These are phyloP conservation scores for Lachnum nothofagi DNA, from an alignment of 2,329 filamentous ascomycete species.

Conservation along the genomic window DNA sequence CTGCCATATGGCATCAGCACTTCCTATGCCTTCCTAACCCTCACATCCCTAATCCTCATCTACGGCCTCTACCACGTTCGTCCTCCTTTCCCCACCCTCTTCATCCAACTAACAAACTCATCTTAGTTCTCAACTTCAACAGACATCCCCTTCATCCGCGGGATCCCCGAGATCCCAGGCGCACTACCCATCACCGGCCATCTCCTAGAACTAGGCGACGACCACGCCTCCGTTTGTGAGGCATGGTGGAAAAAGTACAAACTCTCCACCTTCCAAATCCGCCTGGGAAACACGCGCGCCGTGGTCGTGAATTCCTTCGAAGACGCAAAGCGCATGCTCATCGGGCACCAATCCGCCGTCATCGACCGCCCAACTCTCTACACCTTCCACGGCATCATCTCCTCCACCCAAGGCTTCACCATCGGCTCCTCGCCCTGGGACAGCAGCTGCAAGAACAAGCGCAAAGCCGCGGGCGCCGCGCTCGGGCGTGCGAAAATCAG, in stretches of 20 bases:
- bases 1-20: no score
- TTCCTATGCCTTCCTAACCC: no score
- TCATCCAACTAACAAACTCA: no score
- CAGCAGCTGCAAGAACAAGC: slow-evolving; percentile 48
- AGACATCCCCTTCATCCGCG: slow-evolving; percentile 45
- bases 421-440: slow-evolving; percentile 52
- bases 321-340: slow-evolving; percentile 46
- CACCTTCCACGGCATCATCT: slow-evolving; percentile 50
- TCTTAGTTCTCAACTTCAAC: slow-evolving; percentile 33
- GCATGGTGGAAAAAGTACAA: slow-evolving; percentile 45
- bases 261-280: slow-evolving; percentile 47
- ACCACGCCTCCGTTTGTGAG: slow-evolving; percentile 49
- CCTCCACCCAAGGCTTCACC: slow-evolving; percentile 48
- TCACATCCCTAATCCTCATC: no score
- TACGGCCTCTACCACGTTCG: no score
- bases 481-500: slow-evolving; percentile 42
- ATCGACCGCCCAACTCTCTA: slow-evolving; percentile 48
- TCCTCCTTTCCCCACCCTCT: no score
- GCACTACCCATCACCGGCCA: slow-evolving; percentile 47
- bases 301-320: slow-evolving; percentile 50
- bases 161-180: slow-evolving; percentile 46
- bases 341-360: slow-evolving; percentile 45
- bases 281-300: slow-evolving; percentile 47
- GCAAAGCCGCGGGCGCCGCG: slow-evolving; percentile 46
- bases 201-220: slow-evolving; percentile 46